Base-by-base conservation (phyloP, 2,329 filamentous ascomycete species). In the Xylaria sp. region DNA sequence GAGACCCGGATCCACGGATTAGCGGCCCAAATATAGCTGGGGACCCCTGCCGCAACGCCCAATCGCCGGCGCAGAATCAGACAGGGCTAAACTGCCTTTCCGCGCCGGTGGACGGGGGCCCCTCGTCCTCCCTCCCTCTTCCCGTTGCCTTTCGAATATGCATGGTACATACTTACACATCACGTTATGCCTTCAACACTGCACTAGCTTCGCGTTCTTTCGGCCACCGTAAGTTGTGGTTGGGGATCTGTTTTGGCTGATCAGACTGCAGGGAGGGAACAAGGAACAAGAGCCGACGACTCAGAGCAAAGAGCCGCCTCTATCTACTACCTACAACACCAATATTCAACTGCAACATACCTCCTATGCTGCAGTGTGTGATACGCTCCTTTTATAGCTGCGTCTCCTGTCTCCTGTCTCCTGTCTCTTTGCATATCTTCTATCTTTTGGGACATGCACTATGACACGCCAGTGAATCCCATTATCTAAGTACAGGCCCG, bases 11-110 rank as follows among this genome's bases (percentile, higher is more conserved):
- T 51, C 20, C 34, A 28, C 50, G 39, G 1, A 12, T 51, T 69
- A 68, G 58, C 25, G 28, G 41, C 59, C 69, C 73, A 69, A 72
- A 68, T 71, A 74, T 74, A 74, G 72, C 64, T 15, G 69, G 64
- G 37, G 3, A 52, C 51, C 52, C 20, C 52, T 46, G 37, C 20
- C 41, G 20, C 63, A 32, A 62, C 13, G 37, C 39, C 69, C 66
- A 71, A 71, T 68, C 28, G 55, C 34, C 51, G 41, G 46, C 50
- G 15, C 20, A 8, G 65, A 18, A 41, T 5, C 1, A 13, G 9
- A 48, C 68, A 66, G 58, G 67, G 60, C 25, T 37, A 48, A 62
- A 41, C 62, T 69, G 48, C 61, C 57, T 58, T 57, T 52, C 44
- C 51, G 39, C 10, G 37, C 28, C n/a, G n/a, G n/a, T n/a, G 28